Base-by-base conservation (phyloP, 2,329 filamentous ascomycete genomes). In the Metarhizium sp. region DNA sequence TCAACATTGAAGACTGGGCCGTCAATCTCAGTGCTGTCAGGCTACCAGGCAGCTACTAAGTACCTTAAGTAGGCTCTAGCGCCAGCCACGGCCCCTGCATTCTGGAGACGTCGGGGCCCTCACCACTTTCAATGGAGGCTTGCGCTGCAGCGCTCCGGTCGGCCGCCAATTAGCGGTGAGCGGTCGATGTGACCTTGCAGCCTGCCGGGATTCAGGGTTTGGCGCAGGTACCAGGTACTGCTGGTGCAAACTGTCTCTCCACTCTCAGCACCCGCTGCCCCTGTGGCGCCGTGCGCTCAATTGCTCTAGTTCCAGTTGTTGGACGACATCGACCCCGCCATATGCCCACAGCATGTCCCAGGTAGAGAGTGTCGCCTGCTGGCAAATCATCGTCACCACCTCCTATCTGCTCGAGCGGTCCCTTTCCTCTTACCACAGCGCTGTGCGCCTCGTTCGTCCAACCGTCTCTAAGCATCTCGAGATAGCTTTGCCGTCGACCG, bases 381-480 rank as follows among this genome's bases (percentile, higher is more conserved):
- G 60, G 59, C 62, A 68, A 69, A 66, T 63, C 67, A 71, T 68
- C 68, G 67, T 63, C 64, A 61, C 54, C 59, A 57, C 60, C 61
- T 61, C 60, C 58, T 60, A 60, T 64, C 61, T 40, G 38, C 38
- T 16, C 38, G 5, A 40, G 38, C 11, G 38, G 51, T 32, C 60
- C 61, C 60, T 61, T 61, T 61, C 63, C 62, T 50, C 43, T 30
- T 40, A 38, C 46, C 52, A 50, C 50, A 43, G 67, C 68, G 69
- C 69, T 67, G 68, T 61, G 69, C 69, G 69, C 68, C 61, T 66
- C 64, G 62, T 62, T 63, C 55, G 52, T 60, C 59, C 52, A 51
- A 29, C 25, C 29, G 36, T 25, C 51, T 32, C 29, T 20, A 40
- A 46, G 45, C 6, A 45, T 46, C 50, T 36, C 50, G 50, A 49